phyloP scores from a whole-genome alignment of 192 early-diverging fungal species.

The Powellomyces hirtus region DNA sequence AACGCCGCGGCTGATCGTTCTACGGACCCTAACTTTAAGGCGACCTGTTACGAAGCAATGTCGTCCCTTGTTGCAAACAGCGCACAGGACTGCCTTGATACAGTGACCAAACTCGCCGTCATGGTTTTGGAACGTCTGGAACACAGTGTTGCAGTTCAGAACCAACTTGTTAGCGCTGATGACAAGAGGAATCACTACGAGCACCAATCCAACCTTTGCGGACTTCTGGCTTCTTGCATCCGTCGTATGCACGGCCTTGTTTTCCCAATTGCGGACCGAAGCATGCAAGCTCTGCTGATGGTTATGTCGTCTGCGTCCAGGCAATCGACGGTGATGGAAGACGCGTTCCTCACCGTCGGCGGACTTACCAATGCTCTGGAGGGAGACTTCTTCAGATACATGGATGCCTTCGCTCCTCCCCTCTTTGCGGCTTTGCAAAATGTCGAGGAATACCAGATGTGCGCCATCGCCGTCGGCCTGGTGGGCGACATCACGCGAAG shows the following conservation, averaged over 20 bases:
- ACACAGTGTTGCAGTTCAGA: conserved; percentile 62
- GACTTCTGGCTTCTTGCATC: conserved; percentile 77
- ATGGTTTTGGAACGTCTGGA: conserved; percentile 81
- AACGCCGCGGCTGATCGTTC: conserved; percentile 37
- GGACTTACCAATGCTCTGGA: conserved; percentile 84
- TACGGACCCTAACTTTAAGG: conserved; percentile 81
- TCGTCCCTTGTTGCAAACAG: conserved; percentile 67
- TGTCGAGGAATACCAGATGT: conserved; percentile 87
- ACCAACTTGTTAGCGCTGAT: conserved; percentile 78
- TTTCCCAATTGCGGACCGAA: conserved; percentile 73
- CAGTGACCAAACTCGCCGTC: conserved; percentile 72
- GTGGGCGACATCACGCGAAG: conserved; percentile 96
- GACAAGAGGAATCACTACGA: conserved; percentile 81
- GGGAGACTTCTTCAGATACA: conserved; percentile 81
- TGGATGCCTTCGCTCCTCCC: conserved; percentile 81
- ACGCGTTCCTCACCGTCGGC: conserved; percentile 88
- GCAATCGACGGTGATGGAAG: conserved; percentile 84
- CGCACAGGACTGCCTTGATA: conserved; percentile 65
- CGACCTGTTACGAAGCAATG: conserved; percentile 92
- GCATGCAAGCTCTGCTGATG: conserved; percentile 84
- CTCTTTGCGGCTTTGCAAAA: conserved; percentile 81
- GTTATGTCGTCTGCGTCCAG: conserved; percentile 72
- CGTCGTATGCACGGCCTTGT: conserved; percentile 77
- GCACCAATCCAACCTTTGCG: conserved; percentile 89
- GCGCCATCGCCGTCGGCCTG: conserved; percentile 91